Conservation (phyloP, 2,329 filamentous ascomycete species). For the Madurella mycetomatis region DNA sequence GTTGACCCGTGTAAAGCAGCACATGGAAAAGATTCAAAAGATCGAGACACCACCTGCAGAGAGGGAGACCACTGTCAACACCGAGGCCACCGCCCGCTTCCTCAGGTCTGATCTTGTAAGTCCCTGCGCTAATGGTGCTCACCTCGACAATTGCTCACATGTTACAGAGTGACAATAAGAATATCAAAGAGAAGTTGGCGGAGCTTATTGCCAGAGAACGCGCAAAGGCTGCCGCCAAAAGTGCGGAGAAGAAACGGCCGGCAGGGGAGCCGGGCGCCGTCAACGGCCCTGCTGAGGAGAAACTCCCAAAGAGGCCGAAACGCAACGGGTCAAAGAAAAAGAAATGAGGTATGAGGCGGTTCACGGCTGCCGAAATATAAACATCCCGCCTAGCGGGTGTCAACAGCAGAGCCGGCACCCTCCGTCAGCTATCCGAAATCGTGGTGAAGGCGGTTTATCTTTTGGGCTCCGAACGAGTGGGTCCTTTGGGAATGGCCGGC, state of each 20-base stretch:
- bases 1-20: slow-evolving; percentile 80
- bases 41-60: slow-evolving; percentile 60
- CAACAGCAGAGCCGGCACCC: background rate
- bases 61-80: slow-evolving; percentile 58
- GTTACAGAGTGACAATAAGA: slow-evolving; percentile 46
- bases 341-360: slow-evolving; percentile 10
- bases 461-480: no score
- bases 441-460: no score
- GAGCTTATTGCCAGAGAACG: slow-evolving; percentile 51
- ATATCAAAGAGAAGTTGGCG: slow-evolving; percentile 47
- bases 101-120: slow-evolving; percentile 74
- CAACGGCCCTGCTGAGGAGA: slow-evolving; percentile 36
- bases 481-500: no score
- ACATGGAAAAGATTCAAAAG: slow-evolving; percentile 85
- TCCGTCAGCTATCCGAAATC: no score
- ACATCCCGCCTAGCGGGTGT: background rate
- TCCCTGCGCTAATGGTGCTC: slow-evolving; percentile 1
- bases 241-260: slow-evolving; percentile 39
- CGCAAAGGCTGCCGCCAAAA: slow-evolving; percentile 20
- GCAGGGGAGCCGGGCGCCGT: slow-evolving; percentile 32
- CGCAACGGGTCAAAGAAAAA: slow-evolving; percentile 20
- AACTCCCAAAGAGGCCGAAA: slow-evolving; percentile 20
- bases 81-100: slow-evolving; percentile 73
- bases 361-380: background rate
- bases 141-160: slow-evolving; percentile 7